Conservation (phyloP, 306 rosid genomes). For the Fragaria iinumae region DNA sequence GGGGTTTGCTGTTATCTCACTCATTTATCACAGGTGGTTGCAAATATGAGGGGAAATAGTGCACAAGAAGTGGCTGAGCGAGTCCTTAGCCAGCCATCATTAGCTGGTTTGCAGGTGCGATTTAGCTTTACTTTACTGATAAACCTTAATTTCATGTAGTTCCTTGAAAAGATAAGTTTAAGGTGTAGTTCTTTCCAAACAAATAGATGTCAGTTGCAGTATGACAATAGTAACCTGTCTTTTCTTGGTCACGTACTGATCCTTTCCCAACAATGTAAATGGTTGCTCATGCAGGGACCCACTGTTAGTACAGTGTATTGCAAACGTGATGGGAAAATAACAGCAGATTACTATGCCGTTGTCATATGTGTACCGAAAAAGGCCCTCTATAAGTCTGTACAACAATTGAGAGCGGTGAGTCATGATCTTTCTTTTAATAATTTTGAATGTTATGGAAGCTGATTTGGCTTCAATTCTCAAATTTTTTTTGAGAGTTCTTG, state of each 20-base stretch:
- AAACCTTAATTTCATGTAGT: background rate
- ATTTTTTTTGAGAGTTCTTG: background rate
- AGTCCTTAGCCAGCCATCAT: constrained; percentile 74
- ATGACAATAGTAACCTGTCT: background rate
- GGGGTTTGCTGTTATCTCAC: background rate
- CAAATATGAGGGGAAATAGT: constrained; percentile 95
- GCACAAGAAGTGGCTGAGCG: constrained; percentile 89
- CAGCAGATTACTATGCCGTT: constrained; percentile 75
- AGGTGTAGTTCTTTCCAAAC: background rate
- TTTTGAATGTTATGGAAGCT: background rate
- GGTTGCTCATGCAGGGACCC: constrained; percentile 71
- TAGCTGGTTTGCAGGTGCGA: constrained; percentile 86
- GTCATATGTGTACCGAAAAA: constrained; percentile 88
- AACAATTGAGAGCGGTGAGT: constrained; percentile 88
- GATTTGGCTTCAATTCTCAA: background rate
- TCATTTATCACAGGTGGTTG: constrained; percentile 59
- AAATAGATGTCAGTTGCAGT: background rate
- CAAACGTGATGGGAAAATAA: constrained; percentile 60
- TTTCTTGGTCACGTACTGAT: background rate
- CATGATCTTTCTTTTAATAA: background rate
- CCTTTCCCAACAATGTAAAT: constrained; percentile 2
- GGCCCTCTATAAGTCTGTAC: constrained; percentile 75
- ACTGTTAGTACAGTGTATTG: constrained; percentile 82
- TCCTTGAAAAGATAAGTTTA: background rate
- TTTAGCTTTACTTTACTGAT: constrained; percentile 5